Evolutionary conservation across 2,329 filamentous ascomycete species (phyloP), one percentile per base, ranked within the genome.

Genomic region (Cercospora nicotianae): DNA sequence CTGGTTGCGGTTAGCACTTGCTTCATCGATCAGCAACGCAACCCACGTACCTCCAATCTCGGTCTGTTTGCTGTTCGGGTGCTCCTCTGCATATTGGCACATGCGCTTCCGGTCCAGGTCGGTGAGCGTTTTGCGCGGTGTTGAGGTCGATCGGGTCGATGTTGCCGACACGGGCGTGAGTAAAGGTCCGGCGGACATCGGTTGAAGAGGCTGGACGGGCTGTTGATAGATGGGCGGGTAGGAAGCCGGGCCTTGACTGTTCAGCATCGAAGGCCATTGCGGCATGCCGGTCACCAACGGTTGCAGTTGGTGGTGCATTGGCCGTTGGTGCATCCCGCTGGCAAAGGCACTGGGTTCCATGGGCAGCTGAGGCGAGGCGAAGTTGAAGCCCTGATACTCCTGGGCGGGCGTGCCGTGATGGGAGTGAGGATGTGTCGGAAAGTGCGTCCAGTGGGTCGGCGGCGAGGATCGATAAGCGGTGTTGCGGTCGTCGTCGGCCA

Each of bases 11-110:
- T 81, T 71, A 83, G 81, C 73, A 62, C 18, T 2, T 58, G 57
- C 9, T 53, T 57, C 31, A 59, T 23, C 26, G 26, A 26, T 39
- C 20, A 18, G 30, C 18, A 28, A 3, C 62, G 3, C 62, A 39
- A 63, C 33, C 20, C 59, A 78, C 87, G 79, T 83, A 91, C 90
- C 87, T 81, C 95, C 95, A 81, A 99, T 99, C 77, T 98, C 94
- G 18, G 93, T 95, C 82, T 99, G 95, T 81, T 97, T 97, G 57
- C 93, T 90, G 60, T 88, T 90, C 23, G 94, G 95, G 77, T 98
- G 90, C 70, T 96, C 91, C 77, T 95, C 91, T 74, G 94, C 91
- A 79, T 94, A 97, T 77, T 93, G 87, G 80, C 95, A 99, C 94
- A 99, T 99, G 55, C 89, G 87, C 72, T 93, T 87, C 71, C 95